Evolutionary conservation across 306 rosid genomes (phyloP), one percentile per base, ranked within the genome.

Genomic region (Prunus salicina): DNA sequence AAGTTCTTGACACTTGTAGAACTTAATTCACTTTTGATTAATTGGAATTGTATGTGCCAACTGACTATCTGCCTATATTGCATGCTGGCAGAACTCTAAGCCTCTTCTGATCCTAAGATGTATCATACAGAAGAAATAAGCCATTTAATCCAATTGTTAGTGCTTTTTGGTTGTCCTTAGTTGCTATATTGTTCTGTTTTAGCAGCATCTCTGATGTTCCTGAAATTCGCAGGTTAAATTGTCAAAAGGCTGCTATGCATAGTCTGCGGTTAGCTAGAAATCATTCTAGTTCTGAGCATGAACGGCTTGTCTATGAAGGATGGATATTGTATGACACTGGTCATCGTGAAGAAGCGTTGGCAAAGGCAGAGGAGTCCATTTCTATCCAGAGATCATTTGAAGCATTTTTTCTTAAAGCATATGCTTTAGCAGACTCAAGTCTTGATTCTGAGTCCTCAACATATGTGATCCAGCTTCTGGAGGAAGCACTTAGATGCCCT

Each of bases 251-350:
- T 53, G 98, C 98, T 11, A 90, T 93, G 95, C 93, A 81, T 55
- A 89, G 97, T 80, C 85, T 93, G 75, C 88, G 93, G 60, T 79
- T 86, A 86, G 98, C 98, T 51, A 88, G 93, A 81, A 91, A 89
- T 62, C 79, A 85, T 83, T 93, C 98, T 69, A 61, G 71, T 66
- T 86, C 97, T 69, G 93, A 88, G 69, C 89, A 91, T 69, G 98
- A 91, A 84, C 85, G 91, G 72, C 97, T 93, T 73, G 96, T 91
- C 32, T 93, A 89, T 81, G 98, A 93, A 87, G 98, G 98, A 78
- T 93, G 98, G 98, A 91, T 93, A 75, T 71, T 93, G 76, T 93
- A 93, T 72, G 98, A 93, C 83, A 93, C 97, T 53, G 98, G 98
- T 63, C 97, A 89, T 76, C 93, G 92, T 19, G 97, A 93, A 76